Conservation (phyloP, 73 alveolate genomes). For the Urostyla sp. region DNA sequence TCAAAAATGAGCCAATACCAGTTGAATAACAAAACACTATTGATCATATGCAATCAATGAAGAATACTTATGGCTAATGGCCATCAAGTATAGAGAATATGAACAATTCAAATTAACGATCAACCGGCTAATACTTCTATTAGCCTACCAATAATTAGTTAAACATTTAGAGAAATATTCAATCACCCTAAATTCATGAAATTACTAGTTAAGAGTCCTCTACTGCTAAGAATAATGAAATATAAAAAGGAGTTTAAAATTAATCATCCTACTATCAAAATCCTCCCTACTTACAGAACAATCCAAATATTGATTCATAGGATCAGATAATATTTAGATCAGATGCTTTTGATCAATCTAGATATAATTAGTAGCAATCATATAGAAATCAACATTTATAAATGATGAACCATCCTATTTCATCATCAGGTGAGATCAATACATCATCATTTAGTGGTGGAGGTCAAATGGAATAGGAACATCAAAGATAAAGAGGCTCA, state of each 20-base stretch:
- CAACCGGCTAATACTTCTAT: conserved; percentile 44
- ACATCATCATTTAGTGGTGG: conserved; percentile 40
- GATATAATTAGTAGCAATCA: conserved; percentile 1
- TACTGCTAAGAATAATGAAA: background rate
- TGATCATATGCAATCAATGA: no score
- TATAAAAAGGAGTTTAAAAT: background rate
- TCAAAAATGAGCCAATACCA: no score
- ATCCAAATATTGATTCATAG: background rate
- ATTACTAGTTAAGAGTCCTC: background rate
- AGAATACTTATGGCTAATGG: conserved; percentile 52
- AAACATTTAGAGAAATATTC: background rate
- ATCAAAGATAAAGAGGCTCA: conserved; percentile 4
- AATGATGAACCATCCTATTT: background rate
- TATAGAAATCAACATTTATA: conserved; percentile 17
- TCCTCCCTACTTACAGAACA: background rate
- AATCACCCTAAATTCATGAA: no score
- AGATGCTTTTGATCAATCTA: conserved; percentile 48
- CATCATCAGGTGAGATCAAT: conserved; percentile 9
- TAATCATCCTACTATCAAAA: background rate
- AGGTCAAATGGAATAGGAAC: conserved; percentile 1
- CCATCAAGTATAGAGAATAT: conserved; percentile 48
- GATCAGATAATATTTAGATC: conserved; percentile 34
- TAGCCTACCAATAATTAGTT: background rate
- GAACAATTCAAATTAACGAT: conserved; percentile 34
- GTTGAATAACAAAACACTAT: no score